phyloP scores from a whole-genome alignment of 2,329 filamentous ascomycete genomes.

The Dryadomyces quercus-mongolicae region DNA sequence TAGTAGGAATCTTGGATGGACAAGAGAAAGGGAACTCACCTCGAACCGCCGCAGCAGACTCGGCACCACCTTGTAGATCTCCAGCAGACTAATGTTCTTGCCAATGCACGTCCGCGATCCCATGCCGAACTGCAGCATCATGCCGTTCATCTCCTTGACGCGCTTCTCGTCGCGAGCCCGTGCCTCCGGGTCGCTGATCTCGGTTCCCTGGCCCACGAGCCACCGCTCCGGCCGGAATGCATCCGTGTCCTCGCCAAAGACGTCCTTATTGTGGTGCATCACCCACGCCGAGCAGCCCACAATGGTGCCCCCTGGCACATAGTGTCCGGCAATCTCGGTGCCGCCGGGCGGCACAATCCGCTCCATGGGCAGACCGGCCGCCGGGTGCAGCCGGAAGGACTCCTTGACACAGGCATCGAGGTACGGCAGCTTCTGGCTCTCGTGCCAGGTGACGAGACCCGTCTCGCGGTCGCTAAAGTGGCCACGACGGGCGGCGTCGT shows the following conservation, averaged over 20 bases:
- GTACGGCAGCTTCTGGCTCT: conserved; percentile 59
- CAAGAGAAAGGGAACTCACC: conserved; percentile 22
- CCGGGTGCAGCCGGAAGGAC: conserved; percentile 64
- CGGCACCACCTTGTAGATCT: conserved; percentile 53
- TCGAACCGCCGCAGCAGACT: conserved; percentile 53
- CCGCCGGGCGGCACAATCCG: conserved; percentile 57
- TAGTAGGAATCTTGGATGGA: neutral
- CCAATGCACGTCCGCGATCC: conserved; percentile 60
- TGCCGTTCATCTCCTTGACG: conserved; percentile 53
- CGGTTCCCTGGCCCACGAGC: conserved; percentile 29
- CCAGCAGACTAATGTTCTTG: conserved; percentile 50
- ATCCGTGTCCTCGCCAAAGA: conserved; percentile 59
- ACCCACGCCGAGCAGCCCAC: conserved; percentile 69
- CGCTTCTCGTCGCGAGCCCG: conserved; percentile 33
- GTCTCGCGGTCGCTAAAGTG: conserved; percentile 37
- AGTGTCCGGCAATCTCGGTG: conserved; percentile 47
- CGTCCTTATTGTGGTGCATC: conserved; percentile 52
- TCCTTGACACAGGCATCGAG: conserved; percentile 71
- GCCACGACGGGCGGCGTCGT: conserved; percentile 41
- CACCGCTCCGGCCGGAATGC: conserved; percentile 58
- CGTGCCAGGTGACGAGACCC: conserved; percentile 55
- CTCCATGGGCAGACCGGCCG: conserved; percentile 60
- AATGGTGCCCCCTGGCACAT: conserved; percentile 57
- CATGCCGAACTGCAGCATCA: conserved; percentile 65
- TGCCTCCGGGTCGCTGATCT: conserved; percentile 9